Conservation (phyloP, 129 eudicot genomes). For the Arctium minus region DNA sequence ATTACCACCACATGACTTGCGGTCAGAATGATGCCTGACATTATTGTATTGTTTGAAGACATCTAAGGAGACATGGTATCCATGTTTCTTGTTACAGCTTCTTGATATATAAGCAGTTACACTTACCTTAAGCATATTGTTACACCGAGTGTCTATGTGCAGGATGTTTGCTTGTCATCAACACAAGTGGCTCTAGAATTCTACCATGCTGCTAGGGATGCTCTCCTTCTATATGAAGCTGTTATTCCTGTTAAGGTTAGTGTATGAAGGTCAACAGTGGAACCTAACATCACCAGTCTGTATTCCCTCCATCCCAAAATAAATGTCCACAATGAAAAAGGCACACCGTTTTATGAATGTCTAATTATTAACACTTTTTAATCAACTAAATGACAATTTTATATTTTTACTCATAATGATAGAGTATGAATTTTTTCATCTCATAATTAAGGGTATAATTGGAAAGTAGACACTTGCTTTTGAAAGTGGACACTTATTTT, state of each 20-base stretch:
- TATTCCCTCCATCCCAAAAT: not conserved
- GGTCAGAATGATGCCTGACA: too few species aligned
- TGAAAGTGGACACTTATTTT: too few species aligned
- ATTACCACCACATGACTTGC: too few species aligned
- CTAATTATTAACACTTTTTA: too few species aligned
- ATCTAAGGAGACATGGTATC: not conserved
- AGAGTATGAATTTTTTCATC: not conserved
- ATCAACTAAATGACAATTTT: not conserved
- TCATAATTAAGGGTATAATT: not conserved
- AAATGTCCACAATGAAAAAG: too few species aligned
- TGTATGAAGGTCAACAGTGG: constrained; percentile 9
- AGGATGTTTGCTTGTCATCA: constrained; percentile 95
- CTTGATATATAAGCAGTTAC: not conserved
- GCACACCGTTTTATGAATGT: too few species aligned
- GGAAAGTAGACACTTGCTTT: not conserved
- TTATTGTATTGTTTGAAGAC: too few species aligned
- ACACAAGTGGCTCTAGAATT: constrained; percentile 79
- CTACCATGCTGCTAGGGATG: constrained; percentile 89
- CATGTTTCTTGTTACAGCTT: not conserved
- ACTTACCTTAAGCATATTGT: not conserved
- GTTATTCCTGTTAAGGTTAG: constrained; percentile 90
- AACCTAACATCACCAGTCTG: not conserved
- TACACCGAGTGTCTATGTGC: constrained; percentile 14
- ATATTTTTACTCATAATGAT: too few species aligned
- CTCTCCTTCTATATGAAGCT: constrained; percentile 85